Percentiles rank a stretch among this genome's conserved stretches.
Conservation (phyloP, 345 rosid genomes). For the Dipteronia sinensis region DNA sequence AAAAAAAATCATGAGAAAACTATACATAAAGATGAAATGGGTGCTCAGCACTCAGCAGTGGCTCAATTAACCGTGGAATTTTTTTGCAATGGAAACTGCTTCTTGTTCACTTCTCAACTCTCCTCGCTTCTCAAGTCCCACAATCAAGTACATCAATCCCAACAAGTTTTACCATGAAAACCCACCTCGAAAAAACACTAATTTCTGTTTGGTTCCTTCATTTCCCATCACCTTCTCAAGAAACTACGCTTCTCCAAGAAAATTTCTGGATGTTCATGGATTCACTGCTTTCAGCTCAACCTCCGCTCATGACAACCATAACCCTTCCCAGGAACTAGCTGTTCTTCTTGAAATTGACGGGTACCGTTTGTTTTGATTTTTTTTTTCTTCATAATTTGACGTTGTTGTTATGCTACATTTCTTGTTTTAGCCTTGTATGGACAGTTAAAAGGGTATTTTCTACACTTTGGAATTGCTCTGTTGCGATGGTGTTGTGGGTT, state of each 20-base stretch:
- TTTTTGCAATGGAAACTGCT: conserved; percentile 39
- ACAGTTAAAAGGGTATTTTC: neutral
- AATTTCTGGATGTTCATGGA: conserved; percentile 27
- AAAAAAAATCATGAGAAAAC: too few relatives aligned
- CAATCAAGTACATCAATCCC: conserved; percentile 15
- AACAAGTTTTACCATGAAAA: conserved; percentile 14
- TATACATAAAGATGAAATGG: neutral
- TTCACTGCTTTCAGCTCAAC: conserved; percentile 46
- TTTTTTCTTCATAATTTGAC: neutral
- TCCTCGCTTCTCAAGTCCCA: conserved; percentile 30
- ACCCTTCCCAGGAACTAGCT: conserved; percentile 58
- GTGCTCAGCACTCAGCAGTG: neutral
- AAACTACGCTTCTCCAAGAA: conserved; percentile 31
- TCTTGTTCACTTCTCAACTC: conserved; percentile 44
- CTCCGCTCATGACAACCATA: conserved; percentile 28
- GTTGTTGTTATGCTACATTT: neutral
- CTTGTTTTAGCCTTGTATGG: too few relatives aligned
- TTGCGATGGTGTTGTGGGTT: neutral
- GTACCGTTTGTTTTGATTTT: conserved; percentile 30
- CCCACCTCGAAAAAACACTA: conserved; percentile 21
- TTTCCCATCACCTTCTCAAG: conserved; percentile 17
- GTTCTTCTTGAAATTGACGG: conserved; percentile 93
- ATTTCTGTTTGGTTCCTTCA: conserved; percentile 25
- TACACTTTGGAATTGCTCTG: neutral
- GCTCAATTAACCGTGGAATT: neutral